Conservation (phyloP, 169 alveolate species). For the Plasmodium coatneyi region DNA sequence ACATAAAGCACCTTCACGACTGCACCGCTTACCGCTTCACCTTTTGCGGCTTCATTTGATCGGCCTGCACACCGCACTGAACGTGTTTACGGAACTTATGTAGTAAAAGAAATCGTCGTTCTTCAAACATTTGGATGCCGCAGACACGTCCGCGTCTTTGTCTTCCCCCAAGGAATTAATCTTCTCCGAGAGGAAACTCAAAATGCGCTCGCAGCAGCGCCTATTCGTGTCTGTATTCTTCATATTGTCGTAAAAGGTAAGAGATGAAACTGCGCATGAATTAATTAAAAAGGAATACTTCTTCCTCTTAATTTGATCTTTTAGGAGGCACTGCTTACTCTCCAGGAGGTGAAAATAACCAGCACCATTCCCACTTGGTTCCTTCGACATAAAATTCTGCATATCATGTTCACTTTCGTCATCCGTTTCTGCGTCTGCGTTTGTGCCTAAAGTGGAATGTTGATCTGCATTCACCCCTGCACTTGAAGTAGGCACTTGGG, state of each 20-base stretch:
- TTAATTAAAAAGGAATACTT: slow-evolving; percentile 38
- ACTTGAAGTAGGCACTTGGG: neutral
- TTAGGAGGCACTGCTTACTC: slow-evolving; percentile 5
- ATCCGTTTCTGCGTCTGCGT: neutral
- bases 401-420: neutral
- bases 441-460: neutral
- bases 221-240: slow-evolving; percentile 51
- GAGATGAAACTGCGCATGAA: slow-evolving; percentile 30
- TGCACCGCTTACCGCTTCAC: neutral
- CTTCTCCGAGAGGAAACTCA: slow-evolving; percentile 23
- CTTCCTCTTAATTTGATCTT: neutral
- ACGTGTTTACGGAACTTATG: slow-evolving; percentile 36
- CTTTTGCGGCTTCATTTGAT: slow-evolving; percentile 18
- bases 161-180: slow-evolving; percentile 23
- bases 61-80: slow-evolving; percentile 40
- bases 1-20: neutral
- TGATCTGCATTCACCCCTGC: neutral
- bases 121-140: slow-evolving; percentile 50
- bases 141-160: slow-evolving; percentile 50
- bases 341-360: slow-evolving; percentile 49
- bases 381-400: neutral
- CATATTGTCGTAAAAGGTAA: slow-evolving; percentile 66
- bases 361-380: neutral
- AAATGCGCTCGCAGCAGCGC: slow-evolving; percentile 50
- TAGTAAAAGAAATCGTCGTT: slow-evolving; percentile 45